phyloP scores from a whole-genome alignment of 2,329 filamentous ascomycete genomes.

The Ceratocystiopsis minuta region DNA sequence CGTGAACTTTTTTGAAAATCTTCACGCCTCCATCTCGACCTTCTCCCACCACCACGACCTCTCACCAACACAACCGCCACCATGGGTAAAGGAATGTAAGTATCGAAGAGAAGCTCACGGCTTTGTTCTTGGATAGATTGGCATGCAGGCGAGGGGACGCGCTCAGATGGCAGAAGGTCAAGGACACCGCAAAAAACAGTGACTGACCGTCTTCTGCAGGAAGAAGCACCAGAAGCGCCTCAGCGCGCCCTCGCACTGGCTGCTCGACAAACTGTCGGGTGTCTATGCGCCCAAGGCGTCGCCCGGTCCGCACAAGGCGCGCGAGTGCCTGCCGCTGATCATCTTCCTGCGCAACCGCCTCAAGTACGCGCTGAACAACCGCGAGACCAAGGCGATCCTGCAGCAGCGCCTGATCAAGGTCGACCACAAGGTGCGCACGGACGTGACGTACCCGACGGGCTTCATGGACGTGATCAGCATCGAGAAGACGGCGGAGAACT shows the following conservation, averaged over 20 bases:
- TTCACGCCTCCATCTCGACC: background rate
- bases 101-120: constrained; percentile 4
- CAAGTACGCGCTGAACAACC: constrained; percentile 98
- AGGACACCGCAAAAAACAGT: background rate
- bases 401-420: constrained; percentile 99
- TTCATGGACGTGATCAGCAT: constrained; percentile 99
- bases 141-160: too few relatives aligned
- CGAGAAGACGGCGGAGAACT: constrained; percentile 99
- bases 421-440: constrained; percentile 98
- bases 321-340: constrained; percentile 96
- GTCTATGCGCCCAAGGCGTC: constrained; percentile 57
- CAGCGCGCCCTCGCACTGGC: constrained; percentile 97
- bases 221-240: constrained; percentile 99
- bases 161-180: too few relatives aligned
- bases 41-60: constrained; percentile 14
- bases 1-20: background rate
- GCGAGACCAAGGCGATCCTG: constrained; percentile 92
- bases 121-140: too few relatives aligned
- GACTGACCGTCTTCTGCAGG: constrained; percentile 26
- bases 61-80: constrained; percentile 20
- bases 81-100: constrained; percentile 37
- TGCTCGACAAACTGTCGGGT: constrained; percentile 98
- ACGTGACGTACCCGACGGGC: constrained; percentile 89
- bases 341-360: constrained; percentile 94
- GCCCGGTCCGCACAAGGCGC: constrained; percentile 93